A percentile compares a stretch with the other conserved stretches of the same genome.
These are phyloP conservation scores for Apium graveolens DNA, from an alignment of 129 eudicot genomes.

Conservation along the genomic window DNA sequence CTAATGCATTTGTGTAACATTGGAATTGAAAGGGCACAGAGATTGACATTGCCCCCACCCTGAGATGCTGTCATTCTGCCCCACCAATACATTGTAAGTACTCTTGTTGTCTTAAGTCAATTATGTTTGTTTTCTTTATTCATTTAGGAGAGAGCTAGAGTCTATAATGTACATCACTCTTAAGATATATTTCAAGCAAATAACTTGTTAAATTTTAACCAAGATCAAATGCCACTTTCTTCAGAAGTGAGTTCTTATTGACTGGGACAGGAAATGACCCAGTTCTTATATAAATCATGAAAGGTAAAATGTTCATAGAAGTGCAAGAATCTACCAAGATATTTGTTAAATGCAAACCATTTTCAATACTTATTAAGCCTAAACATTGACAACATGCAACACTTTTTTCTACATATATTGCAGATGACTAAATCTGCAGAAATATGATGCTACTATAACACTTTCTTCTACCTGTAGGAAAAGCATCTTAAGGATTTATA, in stretches of 20 bases:
- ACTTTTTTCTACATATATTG: neutral
- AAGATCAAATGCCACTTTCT: neutral
- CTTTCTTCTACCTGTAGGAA: neutral
- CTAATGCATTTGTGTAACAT: conserved; percentile 10
- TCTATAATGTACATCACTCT: neutral
- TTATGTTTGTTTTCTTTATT: neutral
- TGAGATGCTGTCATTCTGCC: conserved; percentile 10
- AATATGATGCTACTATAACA: neutral
- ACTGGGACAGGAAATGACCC: neutral
- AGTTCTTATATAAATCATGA: neutral
- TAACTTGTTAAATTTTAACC: neutral
- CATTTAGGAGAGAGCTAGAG: neutral
- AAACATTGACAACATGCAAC: neutral
- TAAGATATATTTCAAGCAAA: neutral
- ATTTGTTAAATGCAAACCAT: neutral
- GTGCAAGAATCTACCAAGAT: neutral
- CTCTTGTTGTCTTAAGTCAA: conserved; percentile 3
- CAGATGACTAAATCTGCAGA: neutral
- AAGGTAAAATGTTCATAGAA: neutral
- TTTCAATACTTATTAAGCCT: neutral
- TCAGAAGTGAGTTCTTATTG: neutral
- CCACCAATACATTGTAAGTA: neutral
- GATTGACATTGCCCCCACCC: conserved; percentile 16
- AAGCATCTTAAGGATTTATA: neutral
- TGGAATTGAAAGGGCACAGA: neutral